These are phyloP conservation scores for Cymbidium sinense DNA, from an alignment of 106 monocot genomes.

Conservation along the genomic window DNA sequence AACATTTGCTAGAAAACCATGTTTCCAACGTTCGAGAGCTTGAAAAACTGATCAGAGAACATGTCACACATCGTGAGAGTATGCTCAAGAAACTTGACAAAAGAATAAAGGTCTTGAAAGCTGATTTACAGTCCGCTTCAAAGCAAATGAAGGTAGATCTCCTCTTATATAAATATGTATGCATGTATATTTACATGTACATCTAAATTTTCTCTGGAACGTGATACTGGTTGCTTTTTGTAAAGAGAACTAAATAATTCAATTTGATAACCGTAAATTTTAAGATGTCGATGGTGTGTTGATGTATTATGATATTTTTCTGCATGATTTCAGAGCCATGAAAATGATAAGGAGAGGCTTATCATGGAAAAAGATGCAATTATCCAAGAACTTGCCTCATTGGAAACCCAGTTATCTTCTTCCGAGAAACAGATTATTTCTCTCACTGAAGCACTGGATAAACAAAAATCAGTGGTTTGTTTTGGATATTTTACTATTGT, in stretches of 20 bases:
- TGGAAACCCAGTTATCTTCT: slow-evolving; percentile 65
- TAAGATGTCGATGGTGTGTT: neutral
- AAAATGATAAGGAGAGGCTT: slow-evolving; percentile 76
- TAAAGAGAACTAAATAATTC: neutral
- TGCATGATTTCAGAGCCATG: slow-evolving; percentile 50
- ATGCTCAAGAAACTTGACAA: slow-evolving; percentile 75
- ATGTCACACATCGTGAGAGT: slow-evolving; percentile 50
- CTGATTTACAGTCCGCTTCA: slow-evolving; percentile 66
- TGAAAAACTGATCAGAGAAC: slow-evolving; percentile 71
- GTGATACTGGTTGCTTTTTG: neutral
- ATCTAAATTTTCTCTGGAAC: neutral
- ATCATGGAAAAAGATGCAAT: slow-evolving; percentile 94
- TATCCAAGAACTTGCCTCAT: slow-evolving; percentile 51
- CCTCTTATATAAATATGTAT: neutral
- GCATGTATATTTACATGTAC: neutral
- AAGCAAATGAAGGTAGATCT: slow-evolving; percentile 72
- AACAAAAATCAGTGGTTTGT: slow-evolving; percentile 52
- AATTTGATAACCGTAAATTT: neutral
- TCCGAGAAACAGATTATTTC: slow-evolving; percentile 48
- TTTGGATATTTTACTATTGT: neutral
- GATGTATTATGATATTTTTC: neutral
- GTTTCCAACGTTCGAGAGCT: slow-evolving; percentile 52
- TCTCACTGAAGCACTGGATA: slow-evolving; percentile 48
- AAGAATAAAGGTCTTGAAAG: slow-evolving; percentile 66
- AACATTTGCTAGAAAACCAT: slow-evolving; percentile 41